phyloP scores from a whole-genome alignment of 164 flowering plant species.

The Vitis rotundifolia region DNA sequence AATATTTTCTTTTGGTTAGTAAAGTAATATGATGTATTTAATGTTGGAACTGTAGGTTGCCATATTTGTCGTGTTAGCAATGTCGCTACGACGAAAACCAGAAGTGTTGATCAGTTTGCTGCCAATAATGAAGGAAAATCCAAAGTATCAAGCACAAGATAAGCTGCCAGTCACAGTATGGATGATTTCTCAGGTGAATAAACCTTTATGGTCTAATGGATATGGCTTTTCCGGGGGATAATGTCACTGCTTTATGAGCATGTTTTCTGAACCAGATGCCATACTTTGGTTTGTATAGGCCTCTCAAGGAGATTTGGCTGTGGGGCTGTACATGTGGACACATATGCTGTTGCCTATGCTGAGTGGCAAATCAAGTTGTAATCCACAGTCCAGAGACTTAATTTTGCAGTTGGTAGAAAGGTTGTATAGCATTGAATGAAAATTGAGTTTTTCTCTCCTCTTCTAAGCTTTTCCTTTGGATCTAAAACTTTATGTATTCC shows the following conservation, averaged over 20 bases:
- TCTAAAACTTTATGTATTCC: neutral
- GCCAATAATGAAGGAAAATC: conserved; percentile 55
- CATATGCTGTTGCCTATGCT: conserved; percentile 69
- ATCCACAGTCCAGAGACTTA: conserved; percentile 85
- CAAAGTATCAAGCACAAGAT: conserved; percentile 87
- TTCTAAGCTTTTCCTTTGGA: neutral
- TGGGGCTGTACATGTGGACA: conserved; percentile 75
- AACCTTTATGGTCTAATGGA: no score
- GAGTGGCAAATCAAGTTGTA: conserved; percentile 59
- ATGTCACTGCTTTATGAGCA: neutral
- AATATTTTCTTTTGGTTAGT: neutral
- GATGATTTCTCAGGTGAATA: conserved; percentile 75
- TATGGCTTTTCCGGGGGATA: no score
- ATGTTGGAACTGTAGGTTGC: conserved; percentile 66
- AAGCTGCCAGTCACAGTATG: conserved; percentile 80
- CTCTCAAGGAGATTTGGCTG: conserved; percentile 74
- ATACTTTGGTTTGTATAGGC: conserved; percentile 40
- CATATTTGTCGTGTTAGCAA: conserved; percentile 76
- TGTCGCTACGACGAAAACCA: conserved; percentile 76
- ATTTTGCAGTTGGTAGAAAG: conserved; percentile 86
- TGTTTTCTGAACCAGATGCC: neutral
- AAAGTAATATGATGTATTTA: neutral
- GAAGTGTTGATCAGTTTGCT: conserved; percentile 57
- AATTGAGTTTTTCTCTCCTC: neutral
- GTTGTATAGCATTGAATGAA: conserved; percentile 31